These are phyloP conservation scores for Afroboletus lepidellus DNA, from an alignment of 1,284 basidiomycete species.

Conservation along the genomic window DNA sequence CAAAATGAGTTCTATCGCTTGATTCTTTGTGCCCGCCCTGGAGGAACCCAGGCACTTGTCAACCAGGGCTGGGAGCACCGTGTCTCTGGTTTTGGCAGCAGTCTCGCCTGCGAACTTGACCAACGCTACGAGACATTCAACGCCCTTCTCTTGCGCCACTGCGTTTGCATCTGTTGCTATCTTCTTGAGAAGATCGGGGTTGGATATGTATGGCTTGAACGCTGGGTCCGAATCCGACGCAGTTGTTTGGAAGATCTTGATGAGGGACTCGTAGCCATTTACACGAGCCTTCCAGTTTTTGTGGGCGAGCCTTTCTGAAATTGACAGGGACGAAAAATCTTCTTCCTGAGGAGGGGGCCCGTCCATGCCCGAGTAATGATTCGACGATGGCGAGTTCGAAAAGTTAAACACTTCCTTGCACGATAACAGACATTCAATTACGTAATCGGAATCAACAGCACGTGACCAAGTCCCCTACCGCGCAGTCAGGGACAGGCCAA, in stretches of 20 bases:
- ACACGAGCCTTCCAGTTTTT: conserved; percentile 99
- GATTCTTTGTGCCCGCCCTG: conserved; percentile 88
- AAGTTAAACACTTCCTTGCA: conserved; percentile 15
- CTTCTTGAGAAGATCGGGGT: conserved; percentile 79
- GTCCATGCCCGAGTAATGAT: conserved; percentile 60
- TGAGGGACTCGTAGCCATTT: conserved; percentile 88
- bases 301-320: conserved; percentile 83
- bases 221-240: conserved; percentile 92
- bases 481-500: conserved; percentile 55
- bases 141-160: conserved; percentile 96
- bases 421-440: conserved; percentile 20
- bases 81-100: conserved; percentile 77
- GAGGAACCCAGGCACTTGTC: conserved; percentile 96
- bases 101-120: conserved; percentile 91
- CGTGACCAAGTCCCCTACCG: conserved; percentile 34
- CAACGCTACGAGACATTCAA: conserved; percentile 82
- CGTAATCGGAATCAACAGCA: conserved; percentile 24
- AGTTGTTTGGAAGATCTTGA: conserved; percentile 83
- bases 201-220: conserved; percentile 85
- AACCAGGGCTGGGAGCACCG: conserved; percentile 85
- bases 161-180: conserved; percentile 92
- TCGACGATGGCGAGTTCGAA: conserved; percentile 4
- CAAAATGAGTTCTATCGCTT: conserved; percentile 82
- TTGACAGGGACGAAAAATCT: conserved; percentile 83
- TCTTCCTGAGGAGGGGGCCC: conserved; percentile 89